These are phyloP conservation scores for Dianthus caryophyllus DNA, from an alignment of 148 eudicot species.

Conservation along the genomic window DNA sequence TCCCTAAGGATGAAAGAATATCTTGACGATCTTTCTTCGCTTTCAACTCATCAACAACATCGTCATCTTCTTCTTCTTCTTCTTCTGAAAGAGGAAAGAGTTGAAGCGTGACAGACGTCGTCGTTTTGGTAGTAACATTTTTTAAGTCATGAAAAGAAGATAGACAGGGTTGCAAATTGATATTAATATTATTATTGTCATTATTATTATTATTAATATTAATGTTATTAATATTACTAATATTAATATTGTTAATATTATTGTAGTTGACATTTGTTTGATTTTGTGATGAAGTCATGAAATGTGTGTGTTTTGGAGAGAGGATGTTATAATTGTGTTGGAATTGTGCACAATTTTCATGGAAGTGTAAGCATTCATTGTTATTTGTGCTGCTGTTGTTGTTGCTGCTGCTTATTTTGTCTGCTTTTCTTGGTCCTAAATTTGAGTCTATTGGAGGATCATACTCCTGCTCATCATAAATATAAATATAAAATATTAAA, in stretches of 20 bases:
- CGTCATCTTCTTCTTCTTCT: background rate
- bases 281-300: background rate
- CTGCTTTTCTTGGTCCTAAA: conserved; percentile 29
- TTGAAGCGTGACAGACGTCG: conserved; percentile 32
- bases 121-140: background rate
- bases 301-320: background rate
- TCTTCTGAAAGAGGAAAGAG: conserved; percentile 37
- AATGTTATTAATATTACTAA: too few species aligned
- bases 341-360: conserved; percentile 21
- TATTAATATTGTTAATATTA: background rate
- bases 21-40: conserved; percentile 6
- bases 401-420: background rate
- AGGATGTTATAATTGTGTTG: conserved; percentile 4
- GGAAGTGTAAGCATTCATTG: conserved; percentile 23
- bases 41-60: background rate
- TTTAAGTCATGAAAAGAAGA: conserved; percentile 3
- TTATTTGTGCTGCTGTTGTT: conserved; percentile 1
- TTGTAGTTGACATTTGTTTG: background rate
- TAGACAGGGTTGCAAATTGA: background rate
- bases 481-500: too few species aligned
- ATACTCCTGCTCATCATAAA: conserved; percentile 33
- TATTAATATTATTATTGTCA: background rate
- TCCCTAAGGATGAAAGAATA: background rate
- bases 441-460: conserved; percentile 27
- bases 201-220: too few species aligned